Evolutionary conservation across 1,139 yeast species (phyloP).

Genomic region (Torulaspora globosa): DNA sequence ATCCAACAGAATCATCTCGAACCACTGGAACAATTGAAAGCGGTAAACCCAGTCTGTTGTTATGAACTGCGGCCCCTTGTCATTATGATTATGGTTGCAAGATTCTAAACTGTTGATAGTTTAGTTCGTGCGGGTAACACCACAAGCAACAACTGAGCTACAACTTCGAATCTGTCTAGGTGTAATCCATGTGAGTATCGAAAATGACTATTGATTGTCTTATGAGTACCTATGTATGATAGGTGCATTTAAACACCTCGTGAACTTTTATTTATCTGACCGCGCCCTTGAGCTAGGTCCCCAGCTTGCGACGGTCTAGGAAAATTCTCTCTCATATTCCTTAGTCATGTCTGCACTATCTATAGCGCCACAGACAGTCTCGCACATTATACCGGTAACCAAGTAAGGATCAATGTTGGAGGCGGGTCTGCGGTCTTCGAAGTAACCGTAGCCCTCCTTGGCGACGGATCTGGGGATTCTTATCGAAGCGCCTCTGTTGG

Average conservation of each 20-base stretch:
- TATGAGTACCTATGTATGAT: neutral
- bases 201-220: neutral
- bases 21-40: neutral
- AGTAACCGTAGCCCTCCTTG: slow-evolving; percentile 96
- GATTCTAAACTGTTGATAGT: neutral
- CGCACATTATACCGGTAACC: slow-evolving; percentile 97
- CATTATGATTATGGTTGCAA: neutral
- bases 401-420: slow-evolving; percentile 98
- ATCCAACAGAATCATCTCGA: slow-evolving; percentile 39
- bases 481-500: slow-evolving; percentile 98
- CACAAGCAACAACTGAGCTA: neutral
- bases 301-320: slow-evolving; percentile 4
- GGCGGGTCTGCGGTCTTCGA: slow-evolving; percentile 99
- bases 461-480: slow-evolving; percentile 99
- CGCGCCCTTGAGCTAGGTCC: neutral
- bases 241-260: slow-evolving; percentile 2
- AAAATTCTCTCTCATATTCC: slow-evolving; percentile 72
- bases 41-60: neutral
- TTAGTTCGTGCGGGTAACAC: slow-evolving; percentile 1
- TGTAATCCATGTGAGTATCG: neutral
- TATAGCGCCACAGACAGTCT: slow-evolving; percentile 92
- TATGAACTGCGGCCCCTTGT: neutral
- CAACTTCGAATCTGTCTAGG: neutral
- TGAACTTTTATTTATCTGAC: neutral
- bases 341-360: slow-evolving; percentile 94